phyloP scores from a whole-genome alignment of 441 rosid genomes.

The Euphorbia schlechtendalii region DNA sequence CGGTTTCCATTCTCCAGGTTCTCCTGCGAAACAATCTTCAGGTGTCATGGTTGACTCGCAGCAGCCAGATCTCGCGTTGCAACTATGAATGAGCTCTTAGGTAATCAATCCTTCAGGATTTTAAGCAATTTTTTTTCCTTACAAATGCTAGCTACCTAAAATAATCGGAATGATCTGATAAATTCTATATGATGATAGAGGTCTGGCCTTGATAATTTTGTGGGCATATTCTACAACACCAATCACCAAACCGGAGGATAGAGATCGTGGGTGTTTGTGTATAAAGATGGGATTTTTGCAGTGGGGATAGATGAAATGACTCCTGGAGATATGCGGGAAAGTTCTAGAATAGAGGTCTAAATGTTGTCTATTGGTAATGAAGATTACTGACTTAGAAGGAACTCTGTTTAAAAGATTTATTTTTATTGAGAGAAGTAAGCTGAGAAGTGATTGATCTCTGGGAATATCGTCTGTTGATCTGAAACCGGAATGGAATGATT shows the following conservation, averaged over 20 bases:
- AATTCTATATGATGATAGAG: slow-evolving; percentile 5
- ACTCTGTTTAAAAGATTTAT: neutral
- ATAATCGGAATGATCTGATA: slow-evolving; percentile 10
- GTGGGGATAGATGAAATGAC: slow-evolving; percentile 11
- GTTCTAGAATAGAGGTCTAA: slow-evolving; percentile 12
- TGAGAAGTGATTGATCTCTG: slow-evolving; percentile 6
- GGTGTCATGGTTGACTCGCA: slow-evolving; percentile 65
- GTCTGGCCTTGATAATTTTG: slow-evolving; percentile 7
- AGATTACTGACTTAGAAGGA: slow-evolving; percentile 18
- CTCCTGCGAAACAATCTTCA: slow-evolving; percentile 74
- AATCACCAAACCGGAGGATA: slow-evolving; percentile 1
- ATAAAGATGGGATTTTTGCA: slow-evolving; percentile 16
- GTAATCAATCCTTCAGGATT: neutral
- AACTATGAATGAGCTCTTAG: slow-evolving; percentile 28
- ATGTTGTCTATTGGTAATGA: slow-evolving; percentile 13
- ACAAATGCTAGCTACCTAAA: slow-evolving; percentile 5
- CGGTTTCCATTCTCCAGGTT: slow-evolving; percentile 79
- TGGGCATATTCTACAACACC: neutral
- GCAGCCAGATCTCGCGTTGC: slow-evolving; percentile 91
- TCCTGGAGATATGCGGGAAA: neutral
- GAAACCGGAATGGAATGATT: slow-evolving; percentile 9
- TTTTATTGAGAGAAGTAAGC: slow-evolving; percentile 14
- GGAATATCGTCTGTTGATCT: slow-evolving; percentile 13
- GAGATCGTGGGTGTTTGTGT: slow-evolving; percentile 6
- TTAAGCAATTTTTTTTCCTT: neutral